phyloP scores from a whole-genome alignment of 2,329 filamentous ascomycete genomes.

The Fusarium poae region DNA sequence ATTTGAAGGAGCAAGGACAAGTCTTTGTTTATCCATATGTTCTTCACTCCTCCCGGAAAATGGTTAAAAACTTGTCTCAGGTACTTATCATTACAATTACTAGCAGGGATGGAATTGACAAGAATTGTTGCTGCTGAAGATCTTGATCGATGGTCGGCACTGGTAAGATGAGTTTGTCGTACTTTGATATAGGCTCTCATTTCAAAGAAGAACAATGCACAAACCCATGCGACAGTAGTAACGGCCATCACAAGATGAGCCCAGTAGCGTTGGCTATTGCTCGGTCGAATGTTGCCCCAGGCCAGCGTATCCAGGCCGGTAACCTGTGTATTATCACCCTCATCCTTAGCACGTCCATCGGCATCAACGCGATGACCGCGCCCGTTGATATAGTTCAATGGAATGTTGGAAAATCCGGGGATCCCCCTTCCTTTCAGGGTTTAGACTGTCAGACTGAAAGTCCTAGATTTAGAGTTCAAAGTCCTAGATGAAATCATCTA shows the following conservation, averaged over 20 bases:
- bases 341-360: conserved; percentile 52
- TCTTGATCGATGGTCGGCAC: conserved; percentile 90
- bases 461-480: too few species aligned
- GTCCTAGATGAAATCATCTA: too few species aligned
- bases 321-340: conserved; percentile 42
- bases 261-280: conserved; percentile 79
- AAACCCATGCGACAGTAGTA: conserved; percentile 83
- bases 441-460: too few species aligned
- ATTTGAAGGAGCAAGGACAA: conserved; percentile 87
- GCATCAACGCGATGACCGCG: conserved; percentile 66
- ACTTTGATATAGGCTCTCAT: conserved; percentile 90
- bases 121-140: conserved; percentile 96
- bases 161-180: conserved; percentile 92
- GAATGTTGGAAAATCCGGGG: too few species aligned
- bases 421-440: too few species aligned
- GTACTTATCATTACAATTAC: conserved; percentile 87
- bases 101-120: conserved; percentile 87
- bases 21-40: conserved; percentile 96
- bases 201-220: conserved; percentile 88
- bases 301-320: conserved; percentile 84
- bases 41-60: conserved; percentile 92
- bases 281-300: conserved; percentile 82
- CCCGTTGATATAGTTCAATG: conserved; percentile 83
- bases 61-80: conserved; percentile 90
- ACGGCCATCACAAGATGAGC: conserved; percentile 89